Conservation (phyloP, 345 rosid genomes). For the Isatis tinctoria region DNA sequence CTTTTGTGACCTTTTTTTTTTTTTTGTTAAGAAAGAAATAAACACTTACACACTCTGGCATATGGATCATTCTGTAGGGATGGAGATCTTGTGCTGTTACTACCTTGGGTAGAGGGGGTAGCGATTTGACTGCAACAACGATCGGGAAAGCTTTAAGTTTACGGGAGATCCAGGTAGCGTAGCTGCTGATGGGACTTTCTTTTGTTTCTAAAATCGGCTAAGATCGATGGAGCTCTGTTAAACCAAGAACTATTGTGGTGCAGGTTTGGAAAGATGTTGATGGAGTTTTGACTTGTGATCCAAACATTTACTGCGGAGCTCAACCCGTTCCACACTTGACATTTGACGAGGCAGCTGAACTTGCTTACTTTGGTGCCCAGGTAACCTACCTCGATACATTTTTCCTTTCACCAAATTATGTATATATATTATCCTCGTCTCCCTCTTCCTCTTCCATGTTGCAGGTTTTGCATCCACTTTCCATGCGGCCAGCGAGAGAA, state of each 20-base stretch:
- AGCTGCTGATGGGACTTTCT: neutral
- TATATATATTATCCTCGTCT: neutral
- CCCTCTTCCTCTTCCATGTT: neutral
- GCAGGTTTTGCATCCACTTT: neutral
- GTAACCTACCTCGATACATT: neutral
- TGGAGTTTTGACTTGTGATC: conserved; percentile 6
- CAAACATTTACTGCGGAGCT: neutral
- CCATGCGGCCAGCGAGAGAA: neutral
- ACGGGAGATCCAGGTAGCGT: neutral
- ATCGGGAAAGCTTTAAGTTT: conserved; percentile 6
- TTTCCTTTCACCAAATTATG: too few relatives aligned
- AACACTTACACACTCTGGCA: neutral
- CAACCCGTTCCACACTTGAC: conserved; percentile 4
- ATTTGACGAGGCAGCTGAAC: neutral
- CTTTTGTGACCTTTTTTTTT: neutral
- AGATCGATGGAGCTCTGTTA: neutral
- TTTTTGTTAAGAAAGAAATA: neutral
- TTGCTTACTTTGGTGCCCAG: neutral
- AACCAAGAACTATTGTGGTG: neutral
- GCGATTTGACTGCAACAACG: conserved; percentile 1
- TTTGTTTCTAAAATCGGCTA: neutral
- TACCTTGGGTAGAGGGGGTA: conserved; percentile 4
- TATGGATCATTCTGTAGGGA: neutral
- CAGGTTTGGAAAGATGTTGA: conserved; percentile 10
- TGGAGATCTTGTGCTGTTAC: conserved; percentile 3